Base-by-base conservation (phyloP, 768 basidiomycete genomes). In the Suillus plorans region DNA sequence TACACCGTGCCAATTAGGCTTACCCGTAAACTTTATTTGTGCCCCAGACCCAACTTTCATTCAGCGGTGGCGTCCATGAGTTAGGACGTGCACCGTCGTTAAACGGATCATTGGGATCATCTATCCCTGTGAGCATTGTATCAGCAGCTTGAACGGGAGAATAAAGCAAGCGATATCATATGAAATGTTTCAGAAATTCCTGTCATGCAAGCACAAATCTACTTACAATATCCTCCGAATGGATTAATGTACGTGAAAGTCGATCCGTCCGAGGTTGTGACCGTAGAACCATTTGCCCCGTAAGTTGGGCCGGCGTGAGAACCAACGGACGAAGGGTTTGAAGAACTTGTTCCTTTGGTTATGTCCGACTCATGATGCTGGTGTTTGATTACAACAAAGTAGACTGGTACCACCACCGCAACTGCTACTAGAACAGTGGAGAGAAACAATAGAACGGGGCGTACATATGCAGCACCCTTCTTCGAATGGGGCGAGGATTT, bases 1-100 rank as follows among this genome's bases (percentile, higher is more conserved):
- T n/a, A 56, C 28, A 28, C 58, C 16, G 69, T 45, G 66, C 57
- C 66, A 60, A 49, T 49, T 22, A 34, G 13, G 69, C 80, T 67
- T 72, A 86, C 89, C 89, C 90, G 66, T 79, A 80, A 34, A 91
- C 76, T 50, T 79, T 84, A 78, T 92, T 84, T 61, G 78, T 78
- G 12, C 85, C 86, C 80, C 81, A 95, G 22, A 78, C 82, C 91
- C 93, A 97, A 36, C 79, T 84, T 70, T 87, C 81, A 78, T 89
- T 90, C 61, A 97, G 78, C 13, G 90, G 83, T 1, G 92, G 92
- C 6, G 90, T 89, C 88, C 91, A 95, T 3, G 83, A 86, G 71
- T 95, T 92, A 13, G 89, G 82, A 64, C 80, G 84, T 3, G 94
- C 93, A 50, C 84, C 80, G 72, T 90, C 86, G 77, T 88, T 88